Base-by-base conservation (phyloP, 179 eudicot genomes). In the Drosera spatulata region DNA sequence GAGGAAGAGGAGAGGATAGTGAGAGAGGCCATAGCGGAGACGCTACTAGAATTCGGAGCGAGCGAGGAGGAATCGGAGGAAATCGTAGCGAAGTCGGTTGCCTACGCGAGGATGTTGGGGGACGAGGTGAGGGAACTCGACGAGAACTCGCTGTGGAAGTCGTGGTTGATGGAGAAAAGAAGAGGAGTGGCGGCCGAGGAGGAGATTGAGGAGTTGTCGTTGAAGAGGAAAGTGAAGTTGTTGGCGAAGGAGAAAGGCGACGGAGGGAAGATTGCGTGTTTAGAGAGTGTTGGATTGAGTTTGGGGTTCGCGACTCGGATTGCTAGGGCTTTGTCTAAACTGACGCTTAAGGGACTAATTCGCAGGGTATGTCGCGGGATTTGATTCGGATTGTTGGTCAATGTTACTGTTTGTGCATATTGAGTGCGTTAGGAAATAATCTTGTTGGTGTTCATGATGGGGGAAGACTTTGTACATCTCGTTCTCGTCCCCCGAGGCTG, bases 241-340 rank as follows among this genome's bases (percentile, higher is more conserved):
- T 72, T 88, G 69, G 96, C 80, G 11, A 75, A 53, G 59, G 77
- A 74, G 59, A 91, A 85, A 69, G 87, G 82, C 58, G 91, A 91
- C 58, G 62, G 66, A 44, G 98, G 98, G 11, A 69, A 77, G 61
- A 79, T 91, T 22, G 82, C 98, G 6, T 83, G 64, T 14, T 73
- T 91, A 69, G 97, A 91, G 75, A 84, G 96, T 69, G 15, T 80
- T 66, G 98, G 91, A 6, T 65, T 91, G 8, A 64, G 75, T 59
- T 71, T 91, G 33, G 59, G 88, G 56, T 72, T 81, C 33, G 82
- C 95, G 3, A 68, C 71, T 45, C 91, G 76, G 69, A 67, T 88
- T 55, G 85, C 95, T 57, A 78, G 91, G 4, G 70, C 75, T 53
- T 73, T 82, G 5, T 79, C 84, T 6, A 61, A 74, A 15, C 68